Evolutionary conservation across 805 yeast species (phyloP).

Genomic region (Allodekkera sacchari): DNA sequence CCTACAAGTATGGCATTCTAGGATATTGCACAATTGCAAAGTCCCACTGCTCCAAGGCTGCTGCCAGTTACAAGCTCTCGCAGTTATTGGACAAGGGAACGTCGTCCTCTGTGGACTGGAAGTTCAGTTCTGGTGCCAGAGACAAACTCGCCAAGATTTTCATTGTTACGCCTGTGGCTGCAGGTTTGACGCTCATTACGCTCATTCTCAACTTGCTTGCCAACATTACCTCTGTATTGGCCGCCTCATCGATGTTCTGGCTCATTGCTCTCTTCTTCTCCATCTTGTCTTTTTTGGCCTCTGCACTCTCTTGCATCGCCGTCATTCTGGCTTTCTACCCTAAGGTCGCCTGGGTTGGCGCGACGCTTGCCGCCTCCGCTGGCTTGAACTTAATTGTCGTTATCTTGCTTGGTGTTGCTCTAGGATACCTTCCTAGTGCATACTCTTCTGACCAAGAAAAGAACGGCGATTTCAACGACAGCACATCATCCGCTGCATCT

Average conservation of each 20-base stretch:
- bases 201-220: slow-evolving; percentile 29
- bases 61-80: slow-evolving; percentile 28
- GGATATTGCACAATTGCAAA: slow-evolving; percentile 44
- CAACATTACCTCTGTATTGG: slow-evolving; percentile 13
- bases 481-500: too few species aligned
- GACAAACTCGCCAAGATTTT: slow-evolving; percentile 45
- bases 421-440: slow-evolving; percentile 10
- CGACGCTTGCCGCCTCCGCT: slow-evolving; percentile 65
- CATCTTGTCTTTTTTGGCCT: slow-evolving; percentile 41
- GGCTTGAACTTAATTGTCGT: slow-evolving; percentile 44
- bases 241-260: slow-evolving; percentile 20
- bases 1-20: slow-evolving; percentile 51
- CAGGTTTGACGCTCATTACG: slow-evolving; percentile 48
- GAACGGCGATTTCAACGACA: slow-evolving; percentile 5
- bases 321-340: slow-evolving; percentile 56
- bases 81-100: slow-evolving; percentile 11
- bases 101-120: slow-evolving; percentile 32
- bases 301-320: slow-evolving; percentile 49
- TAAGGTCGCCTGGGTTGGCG: slow-evolving; percentile 59
- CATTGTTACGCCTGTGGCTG: slow-evolving; percentile 58
- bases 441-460: slow-evolving; percentile 8
- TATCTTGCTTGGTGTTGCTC: slow-evolving; percentile 38
- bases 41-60: slow-evolving; percentile 26
- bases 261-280: slow-evolving; percentile 37
- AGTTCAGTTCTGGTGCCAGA: slow-evolving; percentile 36